These are phyloP conservation scores for Chromera velia DNA, from an alignment of 73 alveolate species.

Conservation along the genomic window DNA sequence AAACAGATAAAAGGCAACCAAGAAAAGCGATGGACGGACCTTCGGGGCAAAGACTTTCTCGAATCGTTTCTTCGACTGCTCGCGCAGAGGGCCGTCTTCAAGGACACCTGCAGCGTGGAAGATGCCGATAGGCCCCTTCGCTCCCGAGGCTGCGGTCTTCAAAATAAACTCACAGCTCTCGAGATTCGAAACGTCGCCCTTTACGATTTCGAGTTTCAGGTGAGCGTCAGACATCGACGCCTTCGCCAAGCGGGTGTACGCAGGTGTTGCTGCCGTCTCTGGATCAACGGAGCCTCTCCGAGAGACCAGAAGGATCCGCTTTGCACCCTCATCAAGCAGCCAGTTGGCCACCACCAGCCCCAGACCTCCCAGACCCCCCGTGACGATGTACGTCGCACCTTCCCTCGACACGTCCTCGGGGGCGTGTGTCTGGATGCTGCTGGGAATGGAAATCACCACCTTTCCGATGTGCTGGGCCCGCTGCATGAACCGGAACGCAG, in stretches of 20 bases:
- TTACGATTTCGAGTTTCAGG: conserved; percentile 1
- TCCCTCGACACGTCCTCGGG: neutral
- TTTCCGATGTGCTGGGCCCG: conserved; percentile 12
- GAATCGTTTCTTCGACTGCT: neutral
- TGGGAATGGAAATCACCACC: neutral
- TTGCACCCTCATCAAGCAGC: conserved; percentile 25
- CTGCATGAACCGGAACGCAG: neutral
- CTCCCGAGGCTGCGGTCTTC: neutral
- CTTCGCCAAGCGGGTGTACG: neutral
- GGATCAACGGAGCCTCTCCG: neutral
- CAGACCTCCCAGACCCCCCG: conserved; percentile 31
- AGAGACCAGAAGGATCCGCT: neutral
- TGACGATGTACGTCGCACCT: neutral
- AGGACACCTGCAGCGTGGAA: conserved; percentile 7
- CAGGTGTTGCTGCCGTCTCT: neutral
- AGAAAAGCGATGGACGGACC: conserved; percentile 4
- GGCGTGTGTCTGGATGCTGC: neutral
- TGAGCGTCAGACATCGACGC: conserved; percentile 6
- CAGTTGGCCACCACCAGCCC: conserved; percentile 14
- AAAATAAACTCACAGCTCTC: neutral
- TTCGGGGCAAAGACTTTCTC: conserved; percentile 8
- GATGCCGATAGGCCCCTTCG: neutral
- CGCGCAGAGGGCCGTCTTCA: conserved; percentile 2
- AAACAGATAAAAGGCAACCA: neutral
- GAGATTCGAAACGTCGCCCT: neutral